phyloP scores from a whole-genome alignment of 2,329 filamentous ascomycete genomes.

The Plectosphaerella cucumerina region DNA sequence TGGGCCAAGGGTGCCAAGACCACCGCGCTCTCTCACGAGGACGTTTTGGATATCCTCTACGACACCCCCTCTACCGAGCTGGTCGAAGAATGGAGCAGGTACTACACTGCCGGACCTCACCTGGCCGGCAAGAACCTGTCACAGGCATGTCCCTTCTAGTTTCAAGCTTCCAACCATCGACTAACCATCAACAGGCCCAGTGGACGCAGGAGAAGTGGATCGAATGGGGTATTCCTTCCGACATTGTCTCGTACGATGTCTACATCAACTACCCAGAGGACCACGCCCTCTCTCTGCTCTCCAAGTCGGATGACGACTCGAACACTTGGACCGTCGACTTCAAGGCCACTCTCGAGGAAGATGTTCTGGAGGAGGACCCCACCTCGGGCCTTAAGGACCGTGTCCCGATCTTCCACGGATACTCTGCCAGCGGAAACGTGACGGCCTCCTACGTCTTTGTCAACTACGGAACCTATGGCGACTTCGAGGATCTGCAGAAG shows the following conservation, averaged over 20 bases:
- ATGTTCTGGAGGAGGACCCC: slow-evolving; percentile 76
- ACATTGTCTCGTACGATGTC: slow-evolving; percentile 67
- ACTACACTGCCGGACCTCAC: slow-evolving; percentile 74
- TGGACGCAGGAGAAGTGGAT: slow-evolving; percentile 75
- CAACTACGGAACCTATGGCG: slow-evolving; percentile 83
- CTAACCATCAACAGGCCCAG: slow-evolving; percentile 41
- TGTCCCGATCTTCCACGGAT: slow-evolving; percentile 90
- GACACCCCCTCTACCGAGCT: slow-evolving; percentile 53
- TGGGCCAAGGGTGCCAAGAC: slow-evolving; percentile 9
- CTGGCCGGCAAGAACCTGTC: slow-evolving; percentile 74
- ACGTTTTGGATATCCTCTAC: slow-evolving; percentile 53
- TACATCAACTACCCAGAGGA: slow-evolving; percentile 75
- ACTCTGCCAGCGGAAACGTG: slow-evolving; percentile 88
- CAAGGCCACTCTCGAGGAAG: slow-evolving; percentile 78
- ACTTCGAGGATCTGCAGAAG: slow-evolving; percentile 76
- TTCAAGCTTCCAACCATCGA: slow-evolving; percentile 1
- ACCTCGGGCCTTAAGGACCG: slow-evolving; percentile 69
- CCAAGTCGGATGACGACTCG: slow-evolving; percentile 35
- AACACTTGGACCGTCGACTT: slow-evolving; percentile 60
- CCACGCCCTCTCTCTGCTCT: slow-evolving; percentile 64
- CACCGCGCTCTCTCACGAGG: slow-evolving; percentile 33
- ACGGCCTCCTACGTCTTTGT: slow-evolving; percentile 83
- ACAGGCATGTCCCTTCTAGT: slow-evolving; percentile 39
- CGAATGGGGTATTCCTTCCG: slow-evolving; percentile 62
- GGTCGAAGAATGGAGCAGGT: slow-evolving; percentile 68